phyloP scores from a whole-genome alignment of 2,329 filamentous ascomycete genomes.

The Lachnellula hyalina region DNA sequence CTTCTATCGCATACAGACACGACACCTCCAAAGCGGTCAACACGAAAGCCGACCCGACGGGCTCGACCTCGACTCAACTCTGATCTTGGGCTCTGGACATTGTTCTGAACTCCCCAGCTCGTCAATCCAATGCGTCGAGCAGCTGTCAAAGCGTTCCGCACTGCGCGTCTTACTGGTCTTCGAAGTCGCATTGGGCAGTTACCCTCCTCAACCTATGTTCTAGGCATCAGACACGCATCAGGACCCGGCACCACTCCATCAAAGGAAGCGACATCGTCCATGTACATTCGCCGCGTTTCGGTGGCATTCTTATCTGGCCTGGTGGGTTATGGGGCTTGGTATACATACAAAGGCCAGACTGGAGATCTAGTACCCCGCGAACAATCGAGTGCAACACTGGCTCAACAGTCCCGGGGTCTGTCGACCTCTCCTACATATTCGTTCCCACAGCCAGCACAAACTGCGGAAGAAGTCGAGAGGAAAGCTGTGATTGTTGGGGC shows the following conservation, averaged over 20 bases:
- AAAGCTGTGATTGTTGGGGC: conserved; percentile 84
- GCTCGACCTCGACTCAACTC: neutral
- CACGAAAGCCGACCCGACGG: neutral
- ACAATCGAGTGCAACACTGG: conserved; percentile 4
- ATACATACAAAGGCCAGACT: conserved; percentile 53
- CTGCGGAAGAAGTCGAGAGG: conserved; percentile 42
- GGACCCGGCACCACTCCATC: conserved; percentile 17
- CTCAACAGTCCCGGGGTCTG: conserved; percentile 26
- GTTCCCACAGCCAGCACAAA: conserved; percentile 12
- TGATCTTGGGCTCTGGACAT: conserved; percentile 13
- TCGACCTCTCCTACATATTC: conserved; percentile 22
- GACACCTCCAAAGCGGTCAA: neutral
- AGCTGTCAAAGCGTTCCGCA: conserved; percentile 62
- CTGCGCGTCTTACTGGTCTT: conserved; percentile 57
- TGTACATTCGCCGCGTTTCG: conserved; percentile 67
- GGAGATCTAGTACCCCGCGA: conserved; percentile 6
- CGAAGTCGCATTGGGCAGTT: conserved; percentile 39
- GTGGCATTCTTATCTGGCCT: conserved; percentile 64
- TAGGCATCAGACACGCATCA: conserved; percentile 41
- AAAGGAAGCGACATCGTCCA: conserved; percentile 46
- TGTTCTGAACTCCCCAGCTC: conserved; percentile 4
- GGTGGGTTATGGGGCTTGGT: conserved; percentile 70
- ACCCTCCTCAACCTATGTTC: conserved; percentile 36
- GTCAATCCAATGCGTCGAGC: conserved; percentile 65
- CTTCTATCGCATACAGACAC: neutral